Evolutionary conservation across 345 rosid species (phyloP).

Genomic region (Gossypium stocksii): DNA sequence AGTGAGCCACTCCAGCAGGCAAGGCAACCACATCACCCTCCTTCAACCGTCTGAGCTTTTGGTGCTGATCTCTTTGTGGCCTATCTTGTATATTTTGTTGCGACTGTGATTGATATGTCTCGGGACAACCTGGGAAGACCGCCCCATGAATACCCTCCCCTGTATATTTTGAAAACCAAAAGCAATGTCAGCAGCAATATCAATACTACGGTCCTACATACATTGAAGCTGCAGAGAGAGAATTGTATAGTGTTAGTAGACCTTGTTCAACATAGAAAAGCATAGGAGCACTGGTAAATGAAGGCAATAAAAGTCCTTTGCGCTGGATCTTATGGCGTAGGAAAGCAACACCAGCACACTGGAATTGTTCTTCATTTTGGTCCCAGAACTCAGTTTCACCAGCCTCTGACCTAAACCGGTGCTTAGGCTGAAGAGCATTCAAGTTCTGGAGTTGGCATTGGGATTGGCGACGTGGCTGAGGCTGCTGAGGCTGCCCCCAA

Average conservation of each 20-base stretch:
- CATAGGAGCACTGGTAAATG: conserved; percentile 32
- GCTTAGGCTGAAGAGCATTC: conserved; percentile 31
- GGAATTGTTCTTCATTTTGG: conserved; percentile 31
- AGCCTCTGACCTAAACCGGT: conserved; percentile 31
- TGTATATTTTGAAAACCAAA: background rate
- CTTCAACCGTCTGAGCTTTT: conserved; percentile 26
- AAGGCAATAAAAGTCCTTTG: conserved; percentile 39
- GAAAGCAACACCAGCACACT: conserved; percentile 39
- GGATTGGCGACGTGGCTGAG: conserved; percentile 17
- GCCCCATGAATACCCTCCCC: conserved; percentile 14
- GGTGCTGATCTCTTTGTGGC: conserved; percentile 25
- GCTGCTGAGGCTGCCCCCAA: background rate
- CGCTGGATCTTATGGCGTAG: conserved; percentile 32
- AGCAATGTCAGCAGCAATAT: background rate
- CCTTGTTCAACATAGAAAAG: conserved; percentile 45
- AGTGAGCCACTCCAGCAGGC: conserved; percentile 41
- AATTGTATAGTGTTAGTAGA: background rate
- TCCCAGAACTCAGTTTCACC: conserved; percentile 43
- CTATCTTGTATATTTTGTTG: background rate
- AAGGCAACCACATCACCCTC: conserved; percentile 41
- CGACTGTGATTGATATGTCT: conserved; percentile 9
- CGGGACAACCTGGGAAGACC: conserved; percentile 18
- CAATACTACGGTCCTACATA: background rate
- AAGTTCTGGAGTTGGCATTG: conserved; percentile 33
- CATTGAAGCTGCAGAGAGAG: background rate